These are phyloP conservation scores for Rhizoctonia solani DNA, from an alignment of 1,284 basidiomycete genomes.

Conservation along the genomic window DNA sequence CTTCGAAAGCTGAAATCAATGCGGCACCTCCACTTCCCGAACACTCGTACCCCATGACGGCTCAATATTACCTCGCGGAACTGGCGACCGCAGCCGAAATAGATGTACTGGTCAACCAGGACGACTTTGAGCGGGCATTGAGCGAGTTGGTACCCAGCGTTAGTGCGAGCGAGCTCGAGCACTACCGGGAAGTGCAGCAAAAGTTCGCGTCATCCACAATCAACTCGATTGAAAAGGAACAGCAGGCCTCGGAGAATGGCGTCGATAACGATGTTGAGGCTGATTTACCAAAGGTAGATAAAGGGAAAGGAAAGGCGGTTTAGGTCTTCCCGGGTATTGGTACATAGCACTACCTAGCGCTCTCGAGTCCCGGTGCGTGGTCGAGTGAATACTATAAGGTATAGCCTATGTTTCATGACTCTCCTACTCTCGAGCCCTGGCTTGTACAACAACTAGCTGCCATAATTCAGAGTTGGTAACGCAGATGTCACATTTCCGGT, in stretches of 20 bases:
- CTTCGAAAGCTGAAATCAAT: slow-evolving; percentile 56
- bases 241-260: not conserved
- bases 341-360: too few relatives aligned
- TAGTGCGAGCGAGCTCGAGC: slow-evolving; percentile 84
- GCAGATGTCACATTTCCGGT: too few relatives aligned
- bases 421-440: too few relatives aligned
- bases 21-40: slow-evolving; percentile 47
- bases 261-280: not conserved
- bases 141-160: slow-evolving; percentile 84
- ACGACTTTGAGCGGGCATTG: slow-evolving; percentile 81
- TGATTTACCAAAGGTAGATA: slow-evolving; percentile 1
- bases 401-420: too few relatives aligned
- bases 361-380: too few relatives aligned
- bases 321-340: too few relatives aligned
- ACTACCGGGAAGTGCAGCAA: slow-evolving; percentile 77
- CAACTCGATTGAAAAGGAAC: slow-evolving; percentile 33
- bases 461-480: too few relatives aligned
- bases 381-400: too few relatives aligned
- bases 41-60: slow-evolving; percentile 76
- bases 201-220: slow-evolving; percentile 58
- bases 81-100: slow-evolving; percentile 76
- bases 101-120: slow-evolving; percentile 70
- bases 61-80: slow-evolving; percentile 92
- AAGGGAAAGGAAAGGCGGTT: slow-evolving; percentile 37
- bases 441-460: too few relatives aligned